phyloP scores from a whole-genome alignment of 2,329 filamentous ascomycete species.

The Daldinia sp. region DNA sequence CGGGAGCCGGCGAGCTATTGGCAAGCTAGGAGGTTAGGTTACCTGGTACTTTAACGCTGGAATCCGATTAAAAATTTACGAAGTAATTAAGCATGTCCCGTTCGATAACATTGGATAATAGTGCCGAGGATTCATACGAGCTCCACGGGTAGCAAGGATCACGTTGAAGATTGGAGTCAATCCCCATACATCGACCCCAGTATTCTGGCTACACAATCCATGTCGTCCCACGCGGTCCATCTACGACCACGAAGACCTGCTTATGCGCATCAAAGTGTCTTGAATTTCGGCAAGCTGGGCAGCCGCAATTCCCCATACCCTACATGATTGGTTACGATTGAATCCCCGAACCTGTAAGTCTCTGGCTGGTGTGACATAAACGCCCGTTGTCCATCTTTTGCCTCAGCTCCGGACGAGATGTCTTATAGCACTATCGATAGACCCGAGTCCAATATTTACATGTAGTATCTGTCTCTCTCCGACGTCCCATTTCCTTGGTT shows the following conservation, averaged over 20 bases:
- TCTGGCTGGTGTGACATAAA: constrained; percentile 36
- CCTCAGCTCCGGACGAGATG: constrained; percentile 29
- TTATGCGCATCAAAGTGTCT: constrained; percentile 39
- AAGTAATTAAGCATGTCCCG: constrained; percentile 36
- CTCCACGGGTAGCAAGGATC: constrained; percentile 24
- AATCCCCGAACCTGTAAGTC: constrained; percentile 37
- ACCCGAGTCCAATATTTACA: constrained; percentile 37
- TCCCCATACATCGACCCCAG: constrained; percentile 23
- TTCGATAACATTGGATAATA: constrained; percentile 28
- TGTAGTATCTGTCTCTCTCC: constrained; percentile 35
- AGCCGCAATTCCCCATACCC: constrained; percentile 40
- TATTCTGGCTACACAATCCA: constrained; percentile 33
- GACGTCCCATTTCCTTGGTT: constrained; percentile 20
- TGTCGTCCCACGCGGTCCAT: constrained; percentile 20
- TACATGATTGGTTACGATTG: constrained; percentile 36
- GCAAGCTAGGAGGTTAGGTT: constrained; percentile 57
- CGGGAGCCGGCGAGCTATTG: constrained; percentile 43
- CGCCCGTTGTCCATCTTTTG: constrained; percentile 27
- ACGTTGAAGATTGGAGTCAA: constrained; percentile 10
- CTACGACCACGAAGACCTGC: constrained; percentile 23
- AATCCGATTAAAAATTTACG: constrained; percentile 36
- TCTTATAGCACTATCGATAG: constrained; percentile 31
- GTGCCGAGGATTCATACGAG: constrained; percentile 28
- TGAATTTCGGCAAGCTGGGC: constrained; percentile 39
- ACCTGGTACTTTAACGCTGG: constrained; percentile 58